Evolutionary conservation across 2,329 filamentous ascomycete genomes (phyloP).

Genomic region (Cadophora sp.): DNA sequence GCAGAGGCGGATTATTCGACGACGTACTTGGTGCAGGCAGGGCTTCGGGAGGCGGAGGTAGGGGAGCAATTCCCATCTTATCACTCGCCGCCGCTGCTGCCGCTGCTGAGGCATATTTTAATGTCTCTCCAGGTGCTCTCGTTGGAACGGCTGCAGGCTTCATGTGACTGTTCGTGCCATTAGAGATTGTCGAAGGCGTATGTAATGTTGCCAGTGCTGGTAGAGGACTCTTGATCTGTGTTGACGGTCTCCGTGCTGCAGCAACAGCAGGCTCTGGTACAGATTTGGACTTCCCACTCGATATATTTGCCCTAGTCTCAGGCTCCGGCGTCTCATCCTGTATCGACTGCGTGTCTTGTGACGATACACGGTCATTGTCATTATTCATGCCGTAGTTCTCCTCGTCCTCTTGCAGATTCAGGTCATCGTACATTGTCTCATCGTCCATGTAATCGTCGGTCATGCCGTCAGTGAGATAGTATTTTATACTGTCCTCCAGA

Average conservation of each 20-base stretch:
- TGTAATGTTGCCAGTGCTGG: slow-evolving; percentile 93
- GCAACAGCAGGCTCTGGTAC: slow-evolving; percentile 64
- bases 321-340: slow-evolving; percentile 79
- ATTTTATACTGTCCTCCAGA: slow-evolving; percentile 89
- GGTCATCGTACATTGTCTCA: slow-evolving; percentile 92
- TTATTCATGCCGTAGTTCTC: slow-evolving; percentile 80
- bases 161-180: slow-evolving; percentile 72
- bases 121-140: slow-evolving; percentile 83
- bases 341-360: slow-evolving; percentile 91
- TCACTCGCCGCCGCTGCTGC: slow-evolving; percentile 92
- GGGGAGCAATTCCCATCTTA: slow-evolving; percentile 90
- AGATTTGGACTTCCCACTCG: slow-evolving; percentile 55
- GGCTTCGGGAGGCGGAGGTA: slow-evolving; percentile 84
- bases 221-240: slow-evolving; percentile 90
- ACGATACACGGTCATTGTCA: slow-evolving; percentile 89
- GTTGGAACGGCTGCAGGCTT: slow-evolving; percentile 90
- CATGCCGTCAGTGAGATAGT: slow-evolving; percentile 91
- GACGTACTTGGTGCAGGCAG: slow-evolving; percentile 55
- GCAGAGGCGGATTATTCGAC: slow-evolving; percentile 40
- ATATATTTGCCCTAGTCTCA: slow-evolving; percentile 54
- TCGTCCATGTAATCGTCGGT: slow-evolving; percentile 93
- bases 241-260: slow-evolving; percentile 74
- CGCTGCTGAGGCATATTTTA: slow-evolving; percentile 97
- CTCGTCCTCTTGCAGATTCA: slow-evolving; percentile 92
- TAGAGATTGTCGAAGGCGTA: slow-evolving; percentile 68